Evolutionary conservation across 2,329 filamentous ascomycete species (phyloP).

Genomic region (Raffaelea albimanens): DNA sequence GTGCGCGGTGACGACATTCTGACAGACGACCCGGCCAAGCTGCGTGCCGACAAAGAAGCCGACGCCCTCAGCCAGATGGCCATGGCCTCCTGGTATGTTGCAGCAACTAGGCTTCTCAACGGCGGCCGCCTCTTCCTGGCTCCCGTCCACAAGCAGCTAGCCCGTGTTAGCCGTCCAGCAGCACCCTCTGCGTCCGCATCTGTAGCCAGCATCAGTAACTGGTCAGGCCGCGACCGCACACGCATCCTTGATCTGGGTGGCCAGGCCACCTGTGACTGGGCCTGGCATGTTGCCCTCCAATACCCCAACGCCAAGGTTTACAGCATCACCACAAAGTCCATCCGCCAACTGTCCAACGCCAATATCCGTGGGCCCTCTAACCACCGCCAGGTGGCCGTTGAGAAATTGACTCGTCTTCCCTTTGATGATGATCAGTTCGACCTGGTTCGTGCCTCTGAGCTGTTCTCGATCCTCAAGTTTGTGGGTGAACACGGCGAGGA

Average conservation of each 20-base stretch:
- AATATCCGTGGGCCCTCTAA: slow-evolving; percentile 78
- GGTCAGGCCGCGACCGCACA: slow-evolving; percentile 32
- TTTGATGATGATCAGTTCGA: slow-evolving; percentile 85
- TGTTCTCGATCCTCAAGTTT: slow-evolving; percentile 76
- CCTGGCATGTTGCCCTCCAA: slow-evolving; percentile 82
- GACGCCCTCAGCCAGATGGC: slow-evolving; percentile 68
- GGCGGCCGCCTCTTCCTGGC: slow-evolving; percentile 55
- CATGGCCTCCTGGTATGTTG: slow-evolving; percentile 51
- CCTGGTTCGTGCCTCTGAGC: slow-evolving; percentile 77
- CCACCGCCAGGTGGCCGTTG: slow-evolving; percentile 73
- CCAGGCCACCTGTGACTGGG: slow-evolving; percentile 82
- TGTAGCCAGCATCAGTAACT: slow-evolving; percentile 20
- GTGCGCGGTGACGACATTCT: slow-evolving; percentile 60
- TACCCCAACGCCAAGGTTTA: slow-evolving; percentile 81
- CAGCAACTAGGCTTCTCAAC: slow-evolving; percentile 51
- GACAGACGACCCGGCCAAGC: slow-evolving; percentile 52
- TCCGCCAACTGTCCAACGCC: slow-evolving; percentile 60
- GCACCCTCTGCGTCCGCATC: slow-evolving; percentile 20
- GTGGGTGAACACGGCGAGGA: slow-evolving; percentile 59
- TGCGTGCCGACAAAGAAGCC: slow-evolving; percentile 65
- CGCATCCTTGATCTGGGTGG: slow-evolving; percentile 82
- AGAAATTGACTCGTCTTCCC: slow-evolving; percentile 69
- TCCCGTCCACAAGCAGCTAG: slow-evolving; percentile 53
- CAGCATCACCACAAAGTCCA: slow-evolving; percentile 67
- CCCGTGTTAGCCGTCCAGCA: slow-evolving; percentile 40